These are phyloP conservation scores for Yueomyces sinensis DNA, from an alignment of 805 yeast species.

Conservation along the genomic window DNA sequence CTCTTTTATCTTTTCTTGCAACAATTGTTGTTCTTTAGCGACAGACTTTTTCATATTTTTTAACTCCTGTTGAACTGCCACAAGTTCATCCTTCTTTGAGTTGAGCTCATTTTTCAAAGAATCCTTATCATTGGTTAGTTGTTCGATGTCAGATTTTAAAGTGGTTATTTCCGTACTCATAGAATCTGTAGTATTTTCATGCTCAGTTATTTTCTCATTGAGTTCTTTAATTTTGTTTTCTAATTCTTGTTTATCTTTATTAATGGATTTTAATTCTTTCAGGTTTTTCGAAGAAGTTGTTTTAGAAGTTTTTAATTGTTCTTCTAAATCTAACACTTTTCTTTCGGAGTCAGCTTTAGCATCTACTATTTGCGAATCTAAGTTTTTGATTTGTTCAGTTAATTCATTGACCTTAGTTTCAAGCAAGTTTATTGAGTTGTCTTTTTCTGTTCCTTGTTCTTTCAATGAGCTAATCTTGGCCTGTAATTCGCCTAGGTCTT, in stretches of 20 bases:
- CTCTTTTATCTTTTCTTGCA: not conserved
- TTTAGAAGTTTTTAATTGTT: not conserved
- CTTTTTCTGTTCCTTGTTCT: no score
- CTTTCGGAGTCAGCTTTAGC: conserved; percentile 8
- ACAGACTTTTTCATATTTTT: not conserved
- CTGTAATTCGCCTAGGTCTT: no score
- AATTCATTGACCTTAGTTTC: conserved; percentile 17
- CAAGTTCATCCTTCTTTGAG: conserved; percentile 3
- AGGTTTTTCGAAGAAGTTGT: not conserved
- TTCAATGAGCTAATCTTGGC: no score
- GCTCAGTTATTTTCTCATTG: no score
- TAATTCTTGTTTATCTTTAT: no score
- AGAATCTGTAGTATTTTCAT: no score
- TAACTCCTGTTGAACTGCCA: conserved; percentile 11
- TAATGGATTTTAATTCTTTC: not conserved
- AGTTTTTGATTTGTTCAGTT: conserved; percentile 15
- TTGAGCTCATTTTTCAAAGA: not conserved
- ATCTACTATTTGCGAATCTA: conserved; percentile 18
- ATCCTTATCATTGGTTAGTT: not conserved
- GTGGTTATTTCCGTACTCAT: no score
- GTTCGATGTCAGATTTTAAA: not conserved
- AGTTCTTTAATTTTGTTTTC: no score
- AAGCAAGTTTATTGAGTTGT: no score
- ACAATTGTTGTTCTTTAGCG: conserved; percentile 4
- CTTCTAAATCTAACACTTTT: not conserved